A percentile compares a stretch with the other conserved stretches of the same genome.
These are phyloP conservation scores for Speleostelium caveatum DNA, from an alignment of 78 protist genomes.

Conservation along the genomic window DNA sequence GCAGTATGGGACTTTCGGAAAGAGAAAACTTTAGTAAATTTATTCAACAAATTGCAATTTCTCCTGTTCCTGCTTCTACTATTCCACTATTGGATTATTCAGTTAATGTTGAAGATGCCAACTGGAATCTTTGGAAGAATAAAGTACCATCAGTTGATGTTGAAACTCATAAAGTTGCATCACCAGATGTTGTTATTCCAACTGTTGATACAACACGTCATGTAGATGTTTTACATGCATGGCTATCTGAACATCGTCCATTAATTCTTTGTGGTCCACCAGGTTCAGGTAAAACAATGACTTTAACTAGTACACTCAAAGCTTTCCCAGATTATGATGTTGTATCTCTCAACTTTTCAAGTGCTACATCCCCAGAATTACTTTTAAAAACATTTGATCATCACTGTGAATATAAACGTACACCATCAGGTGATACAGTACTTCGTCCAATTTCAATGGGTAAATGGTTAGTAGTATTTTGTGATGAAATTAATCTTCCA, in stretches of 20 bases:
- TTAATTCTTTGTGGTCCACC: slow-evolving; percentile 98
- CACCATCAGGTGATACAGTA: slow-evolving; percentile 88
- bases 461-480: slow-evolving; percentile 96
- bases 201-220: slow-evolving; percentile 99
- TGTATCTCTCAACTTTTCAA: slow-evolving; percentile 94
- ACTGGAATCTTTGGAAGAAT: slow-evolving; percentile 93
- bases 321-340: slow-evolving; percentile 91
- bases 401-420: slow-evolving; percentile 86
- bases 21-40: slow-evolving; percentile 81
- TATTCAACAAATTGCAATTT: slow-evolving; percentile 66
- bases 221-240: slow-evolving; percentile 90
- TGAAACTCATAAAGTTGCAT: slow-evolving; percentile 86
- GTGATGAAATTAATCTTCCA: slow-evolving; percentile 99
- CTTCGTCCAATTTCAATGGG: slow-evolving; percentile 81
- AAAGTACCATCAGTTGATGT: slow-evolving; percentile 88
- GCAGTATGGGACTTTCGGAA: slow-evolving; percentile 74
- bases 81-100: slow-evolving; percentile 89
- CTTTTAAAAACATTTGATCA: slow-evolving; percentile 90
- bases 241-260: slow-evolving; percentile 93
- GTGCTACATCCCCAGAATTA: slow-evolving; percentile 92
- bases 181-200: slow-evolving; percentile 95
- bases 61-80: slow-evolving; percentile 66
- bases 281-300: slow-evolving; percentile 98
- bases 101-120: slow-evolving; percentile 84
- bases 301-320: slow-evolving; percentile 88